Percentiles rank a stretch among this genome's conserved stretches.
Evolutionary conservation across 1,139 yeast species (phyloP).

Genomic region (Barnettozyma hawaiiensis): DNA sequence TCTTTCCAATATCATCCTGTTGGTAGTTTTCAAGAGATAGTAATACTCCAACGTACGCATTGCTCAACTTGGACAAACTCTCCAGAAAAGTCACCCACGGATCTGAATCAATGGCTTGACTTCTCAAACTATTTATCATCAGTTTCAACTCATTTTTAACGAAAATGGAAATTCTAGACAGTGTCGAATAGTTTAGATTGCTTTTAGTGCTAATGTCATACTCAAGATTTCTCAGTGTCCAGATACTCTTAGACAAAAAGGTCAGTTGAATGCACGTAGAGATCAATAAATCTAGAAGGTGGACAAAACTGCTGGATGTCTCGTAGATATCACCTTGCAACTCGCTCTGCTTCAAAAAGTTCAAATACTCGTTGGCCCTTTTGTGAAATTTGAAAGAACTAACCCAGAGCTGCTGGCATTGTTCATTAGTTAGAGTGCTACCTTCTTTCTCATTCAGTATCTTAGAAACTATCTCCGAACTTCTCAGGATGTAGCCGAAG

Average conservation of each 20-base stretch:
- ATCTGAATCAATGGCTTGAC: not conserved
- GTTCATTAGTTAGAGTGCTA: not conserved
- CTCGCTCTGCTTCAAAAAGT: slow-evolving; percentile 10
- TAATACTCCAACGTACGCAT: slow-evolving; percentile 15
- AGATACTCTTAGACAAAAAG: slow-evolving; percentile 18
- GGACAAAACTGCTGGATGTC: slow-evolving; percentile 7
- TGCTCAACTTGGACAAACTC: slow-evolving; percentile 8
- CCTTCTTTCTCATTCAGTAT: not conserved
- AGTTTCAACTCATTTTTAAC: slow-evolving; percentile 13
- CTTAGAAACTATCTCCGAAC: slow-evolving; percentile 13
- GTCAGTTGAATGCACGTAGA: slow-evolving; percentile 16
- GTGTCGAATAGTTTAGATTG: slow-evolving; percentile 20
- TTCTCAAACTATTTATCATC: slow-evolving; percentile 8
- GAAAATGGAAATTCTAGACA: slow-evolving; percentile 19
- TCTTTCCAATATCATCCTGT: slow-evolving; percentile 20
- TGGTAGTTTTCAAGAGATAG: slow-evolving; percentile 22
- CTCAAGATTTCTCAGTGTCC: slow-evolving; percentile 13
- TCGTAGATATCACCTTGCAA: slow-evolving; percentile 6
- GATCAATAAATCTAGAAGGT: slow-evolving; percentile 7
- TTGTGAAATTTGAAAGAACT: slow-evolving; percentile 19
- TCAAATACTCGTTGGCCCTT: slow-evolving; percentile 16
- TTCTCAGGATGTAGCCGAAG: slow-evolving; percentile 12
- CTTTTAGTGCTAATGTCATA: slow-evolving; percentile 12
- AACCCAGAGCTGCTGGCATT: slow-evolving; percentile 15
- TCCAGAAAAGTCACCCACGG: slow-evolving; percentile 13